Conservation (phyloP, 805 yeast genomes). For the Cyberlindnera galapagoensis region DNA sequence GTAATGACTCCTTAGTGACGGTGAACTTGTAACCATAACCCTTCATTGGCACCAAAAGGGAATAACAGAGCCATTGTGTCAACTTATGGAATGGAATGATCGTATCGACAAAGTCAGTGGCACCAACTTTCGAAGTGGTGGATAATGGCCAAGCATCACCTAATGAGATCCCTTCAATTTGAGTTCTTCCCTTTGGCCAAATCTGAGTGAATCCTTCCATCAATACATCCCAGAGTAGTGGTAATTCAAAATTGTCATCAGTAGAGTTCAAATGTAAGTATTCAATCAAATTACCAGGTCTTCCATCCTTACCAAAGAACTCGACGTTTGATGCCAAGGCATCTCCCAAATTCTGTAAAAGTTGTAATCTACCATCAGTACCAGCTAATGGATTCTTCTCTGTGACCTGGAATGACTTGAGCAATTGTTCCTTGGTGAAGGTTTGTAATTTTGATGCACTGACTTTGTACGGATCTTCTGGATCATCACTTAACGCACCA, state of each 20-base stretch:
- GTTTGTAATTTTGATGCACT: slow-evolving; percentile 34
- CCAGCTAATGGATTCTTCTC: slow-evolving; percentile 46
- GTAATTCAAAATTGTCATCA: slow-evolving; percentile 31
- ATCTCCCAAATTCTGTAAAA: slow-evolving; percentile 42
- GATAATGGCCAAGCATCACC: slow-evolving; percentile 59
- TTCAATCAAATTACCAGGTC: slow-evolving; percentile 51
- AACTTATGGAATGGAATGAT: slow-evolving; percentile 60
- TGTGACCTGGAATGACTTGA: slow-evolving; percentile 41
- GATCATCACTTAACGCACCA: slow-evolving; percentile 38
- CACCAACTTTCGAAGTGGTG: slow-evolving; percentile 23
- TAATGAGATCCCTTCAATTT: slow-evolving; percentile 41
- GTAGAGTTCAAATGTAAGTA: slow-evolving; percentile 29
- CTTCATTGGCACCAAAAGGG: slow-evolving; percentile 46
- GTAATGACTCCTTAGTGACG: slow-evolving; percentile 63
- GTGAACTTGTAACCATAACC: slow-evolving; percentile 49
- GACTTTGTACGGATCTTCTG: slow-evolving; percentile 34
- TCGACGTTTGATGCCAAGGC: slow-evolving; percentile 34
- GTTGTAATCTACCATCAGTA: slow-evolving; percentile 42
- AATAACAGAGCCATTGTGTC: slow-evolving; percentile 63
- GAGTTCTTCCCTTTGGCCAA: slow-evolving; percentile 57
- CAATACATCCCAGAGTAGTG: slow-evolving; percentile 45
- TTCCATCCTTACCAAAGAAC: slow-evolving; percentile 40
- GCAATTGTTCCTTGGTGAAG: slow-evolving; percentile 31
- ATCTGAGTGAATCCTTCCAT: slow-evolving; percentile 51
- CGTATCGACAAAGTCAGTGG: slow-evolving; percentile 24